Percentiles rank a stretch among this genome's conserved stretches.
Evolutionary conservation across 2,329 filamentous ascomycete genomes (phyloP).

Genomic region (Aspergillus sp.): DNA sequence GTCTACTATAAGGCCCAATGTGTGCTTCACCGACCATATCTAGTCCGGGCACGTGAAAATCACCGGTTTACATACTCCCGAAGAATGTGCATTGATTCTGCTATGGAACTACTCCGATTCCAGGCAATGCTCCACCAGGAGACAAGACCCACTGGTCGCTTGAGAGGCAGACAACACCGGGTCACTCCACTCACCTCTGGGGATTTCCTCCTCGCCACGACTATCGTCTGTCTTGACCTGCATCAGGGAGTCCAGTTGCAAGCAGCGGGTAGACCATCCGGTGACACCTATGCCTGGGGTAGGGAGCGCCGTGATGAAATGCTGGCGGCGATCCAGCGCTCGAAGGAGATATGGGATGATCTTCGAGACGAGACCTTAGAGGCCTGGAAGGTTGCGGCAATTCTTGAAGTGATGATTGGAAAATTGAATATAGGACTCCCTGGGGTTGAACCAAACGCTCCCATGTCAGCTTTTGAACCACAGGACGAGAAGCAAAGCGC

Average conservation of each 20-base stretch:
- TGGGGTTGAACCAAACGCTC: slow-evolving; percentile 18
- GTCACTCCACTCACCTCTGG: slow-evolving; percentile 74
- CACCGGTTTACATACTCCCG: slow-evolving; percentile 79
- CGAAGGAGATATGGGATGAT: slow-evolving; percentile 74
- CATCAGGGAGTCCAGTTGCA: slow-evolving; percentile 52
- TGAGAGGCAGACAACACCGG: slow-evolving; percentile 72
- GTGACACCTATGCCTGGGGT: slow-evolving; percentile 43
- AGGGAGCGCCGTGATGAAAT: slow-evolving; percentile 62
- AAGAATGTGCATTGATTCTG: slow-evolving; percentile 78
- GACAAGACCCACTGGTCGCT: slow-evolving; percentile 64
- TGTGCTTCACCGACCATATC: slow-evolving; percentile 81
- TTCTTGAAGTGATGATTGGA: slow-evolving; percentile 78
- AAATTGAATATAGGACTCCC: slow-evolving; percentile 55
- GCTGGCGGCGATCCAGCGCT: slow-evolving; percentile 67
- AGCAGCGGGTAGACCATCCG: slow-evolving; percentile 26
- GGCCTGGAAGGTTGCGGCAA: slow-evolving; percentile 76
- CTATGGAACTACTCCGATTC: slow-evolving; percentile 73
- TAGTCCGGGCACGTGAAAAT: slow-evolving; percentile 72
- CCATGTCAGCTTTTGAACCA: slow-evolving; percentile 26
- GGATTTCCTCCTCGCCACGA: slow-evolving; percentile 81
- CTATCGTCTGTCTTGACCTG: slow-evolving; percentile 77
- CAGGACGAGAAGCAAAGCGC: slow-evolving; percentile 60
- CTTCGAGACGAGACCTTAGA: slow-evolving; percentile 77
- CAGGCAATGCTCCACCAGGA: slow-evolving; percentile 72
- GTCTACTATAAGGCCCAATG: slow-evolving; percentile 86